Conservation (phyloP, 352 stramenopile species). For the Phytophthora litchii region DNA sequence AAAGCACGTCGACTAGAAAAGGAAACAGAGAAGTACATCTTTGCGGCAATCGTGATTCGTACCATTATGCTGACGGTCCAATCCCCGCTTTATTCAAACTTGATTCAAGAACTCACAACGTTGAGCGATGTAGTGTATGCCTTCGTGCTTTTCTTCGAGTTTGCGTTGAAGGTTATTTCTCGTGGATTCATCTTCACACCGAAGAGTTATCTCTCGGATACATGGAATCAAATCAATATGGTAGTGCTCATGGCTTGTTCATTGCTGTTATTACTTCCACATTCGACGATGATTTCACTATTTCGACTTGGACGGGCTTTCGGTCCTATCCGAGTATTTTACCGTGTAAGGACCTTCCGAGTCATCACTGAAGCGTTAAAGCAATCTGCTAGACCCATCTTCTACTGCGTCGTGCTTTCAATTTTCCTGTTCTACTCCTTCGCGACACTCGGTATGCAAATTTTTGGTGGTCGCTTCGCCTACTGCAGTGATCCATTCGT, state of each 20-base stretch:
- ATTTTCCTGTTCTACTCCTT: conserved; percentile 87
- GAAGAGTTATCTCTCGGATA: conserved; percentile 81
- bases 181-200: conserved; percentile 81
- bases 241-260: conserved; percentile 80
- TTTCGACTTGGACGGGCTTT: conserved; percentile 82
- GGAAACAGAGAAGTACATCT: conserved; percentile 88
- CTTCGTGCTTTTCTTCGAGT: conserved; percentile 81
- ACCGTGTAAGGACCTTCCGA: conserved; percentile 84
- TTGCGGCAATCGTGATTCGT: conserved; percentile 77
- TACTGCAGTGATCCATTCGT: conserved; percentile 80
- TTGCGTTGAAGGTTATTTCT: conserved; percentile 82
- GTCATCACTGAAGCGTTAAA: conserved; percentile 85
- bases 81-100: conserved; percentile 73
- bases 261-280: conserved; percentile 68
- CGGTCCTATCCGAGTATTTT: conserved; percentile 85
- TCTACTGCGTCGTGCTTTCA: conserved; percentile 81
- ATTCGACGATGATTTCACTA: conserved; percentile 75
- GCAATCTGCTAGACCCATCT: conserved; percentile 75
- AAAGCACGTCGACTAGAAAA: conserved; percentile 77
- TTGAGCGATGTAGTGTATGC: conserved; percentile 77
- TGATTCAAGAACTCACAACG: conserved; percentile 84
- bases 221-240: conserved; percentile 88
- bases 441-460: conserved; percentile 86
- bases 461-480: conserved; percentile 80
- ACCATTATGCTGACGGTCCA: conserved; percentile 78